These are phyloP conservation scores for Ramularia endophylla DNA, from an alignment of 2,329 filamentous ascomycete genomes.

Conservation along the genomic window DNA sequence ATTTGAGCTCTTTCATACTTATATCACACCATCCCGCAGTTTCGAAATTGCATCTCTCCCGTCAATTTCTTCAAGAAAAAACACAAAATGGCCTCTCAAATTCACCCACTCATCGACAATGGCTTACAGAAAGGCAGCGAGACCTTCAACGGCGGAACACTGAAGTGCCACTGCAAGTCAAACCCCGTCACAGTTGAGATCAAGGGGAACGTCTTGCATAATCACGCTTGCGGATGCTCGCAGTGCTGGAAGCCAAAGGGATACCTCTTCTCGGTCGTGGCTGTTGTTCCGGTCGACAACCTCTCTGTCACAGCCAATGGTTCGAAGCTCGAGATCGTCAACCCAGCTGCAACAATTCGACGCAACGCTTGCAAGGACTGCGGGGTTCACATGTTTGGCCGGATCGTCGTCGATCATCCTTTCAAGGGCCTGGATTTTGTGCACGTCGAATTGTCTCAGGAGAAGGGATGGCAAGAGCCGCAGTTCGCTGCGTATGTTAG, in stretches of 20 bases:
- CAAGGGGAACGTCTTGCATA: constrained; percentile 55
- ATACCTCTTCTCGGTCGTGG: constrained; percentile 59
- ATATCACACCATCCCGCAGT: too few species aligned
- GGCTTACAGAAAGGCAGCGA: constrained; percentile 52
- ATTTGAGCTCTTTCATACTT: too few species aligned
- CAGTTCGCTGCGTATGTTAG: constrained; percentile 65
- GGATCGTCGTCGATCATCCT: constrained; percentile 58
- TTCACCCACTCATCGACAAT: constrained; percentile 60
- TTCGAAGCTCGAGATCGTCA: constrained; percentile 53
- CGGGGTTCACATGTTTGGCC: constrained; percentile 57
- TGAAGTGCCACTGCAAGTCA: constrained; percentile 54
- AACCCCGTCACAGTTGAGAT: constrained; percentile 55
- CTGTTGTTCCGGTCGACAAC: constrained; percentile 52
- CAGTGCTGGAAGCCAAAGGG: constrained; percentile 66
- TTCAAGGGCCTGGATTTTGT: constrained; percentile 68
- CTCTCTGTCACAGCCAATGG: constrained; percentile 53
- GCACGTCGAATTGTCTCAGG: constrained; percentile 55
- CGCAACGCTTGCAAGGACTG: constrained; percentile 57
- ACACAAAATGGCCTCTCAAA: not conserved
- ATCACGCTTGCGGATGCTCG: constrained; percentile 66
- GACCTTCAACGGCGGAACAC: constrained; percentile 54
- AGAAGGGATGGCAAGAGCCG: constrained; percentile 59
- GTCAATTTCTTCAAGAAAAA: too few species aligned
- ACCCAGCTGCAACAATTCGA: constrained; percentile 53
- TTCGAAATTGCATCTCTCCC: too few species aligned